Conservation (phyloP, 495 filamentous ascomycete species). For the Tuber calosporum region DNA sequence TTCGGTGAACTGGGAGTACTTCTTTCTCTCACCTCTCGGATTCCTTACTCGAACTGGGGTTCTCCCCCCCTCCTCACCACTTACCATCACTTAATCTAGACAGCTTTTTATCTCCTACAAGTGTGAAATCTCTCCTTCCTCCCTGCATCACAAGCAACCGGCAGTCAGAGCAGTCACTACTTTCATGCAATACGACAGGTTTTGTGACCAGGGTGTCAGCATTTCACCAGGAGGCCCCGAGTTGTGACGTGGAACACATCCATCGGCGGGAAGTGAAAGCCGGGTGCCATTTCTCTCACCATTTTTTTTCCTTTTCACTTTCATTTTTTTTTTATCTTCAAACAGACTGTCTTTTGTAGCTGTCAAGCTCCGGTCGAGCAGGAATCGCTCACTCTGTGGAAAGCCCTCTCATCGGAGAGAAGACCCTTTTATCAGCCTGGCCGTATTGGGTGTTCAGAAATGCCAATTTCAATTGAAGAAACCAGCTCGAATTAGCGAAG, state of each 20-base stretch:
- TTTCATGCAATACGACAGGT: background rate
- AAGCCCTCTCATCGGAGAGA: background rate
- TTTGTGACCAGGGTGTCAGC: background rate
- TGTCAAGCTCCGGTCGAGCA: background rate
- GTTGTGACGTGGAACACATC: slow-evolving; percentile 5
- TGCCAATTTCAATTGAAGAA: background rate
- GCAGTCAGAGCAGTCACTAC: background rate
- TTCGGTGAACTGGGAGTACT: background rate
- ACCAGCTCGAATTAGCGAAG: background rate
- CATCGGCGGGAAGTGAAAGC: background rate
- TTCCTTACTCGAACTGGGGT: background rate
- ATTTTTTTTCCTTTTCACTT: background rate
- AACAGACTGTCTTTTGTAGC: background rate
- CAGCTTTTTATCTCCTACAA: background rate
- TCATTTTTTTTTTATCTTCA: background rate
- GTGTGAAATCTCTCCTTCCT: background rate
- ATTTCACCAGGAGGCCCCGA: background rate
- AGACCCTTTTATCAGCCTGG: background rate
- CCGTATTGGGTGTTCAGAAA: background rate
- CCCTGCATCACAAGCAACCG: background rate
- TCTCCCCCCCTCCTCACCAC: background rate
- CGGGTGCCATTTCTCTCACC: background rate
- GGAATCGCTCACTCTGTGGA: background rate
- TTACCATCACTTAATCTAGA: background rate
- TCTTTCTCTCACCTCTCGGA: background rate